Evolutionary conservation across 306 rosid species (phyloP).

Genomic region (Herpetospermum pedunculosum): DNA sequence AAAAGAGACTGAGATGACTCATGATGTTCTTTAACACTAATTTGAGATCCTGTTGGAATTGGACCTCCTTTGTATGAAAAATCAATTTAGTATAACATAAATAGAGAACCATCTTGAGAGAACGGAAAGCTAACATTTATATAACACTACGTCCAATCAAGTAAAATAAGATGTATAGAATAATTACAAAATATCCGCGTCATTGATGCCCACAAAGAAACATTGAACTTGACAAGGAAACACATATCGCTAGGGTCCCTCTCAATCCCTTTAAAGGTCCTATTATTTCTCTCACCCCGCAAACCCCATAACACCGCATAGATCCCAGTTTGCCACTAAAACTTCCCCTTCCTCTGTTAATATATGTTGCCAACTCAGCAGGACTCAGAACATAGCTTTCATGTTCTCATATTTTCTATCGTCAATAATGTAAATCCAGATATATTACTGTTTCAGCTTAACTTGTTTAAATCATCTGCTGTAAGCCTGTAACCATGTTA

Average conservation of each 20-base stretch:
- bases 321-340: too few relatives aligned
- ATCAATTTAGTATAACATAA: background rate
- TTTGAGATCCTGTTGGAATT: background rate
- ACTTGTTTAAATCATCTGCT: background rate
- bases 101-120: background rate
- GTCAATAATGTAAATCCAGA: background rate
- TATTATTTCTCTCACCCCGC: too few relatives aligned
- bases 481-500: too few relatives aligned
- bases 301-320: too few relatives aligned
- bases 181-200: too few relatives aligned
- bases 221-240: too few relatives aligned
- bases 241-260: too few relatives aligned
- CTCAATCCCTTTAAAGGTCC: too few relatives aligned
- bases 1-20: background rate
- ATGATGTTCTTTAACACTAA: background rate
- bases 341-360: too few relatives aligned
- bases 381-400: background rate
- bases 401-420: background rate
- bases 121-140: background rate
- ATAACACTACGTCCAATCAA: too few relatives aligned
- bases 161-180: too few relatives aligned
- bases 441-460: background rate
- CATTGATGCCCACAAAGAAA: too few relatives aligned
- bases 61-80: background rate
- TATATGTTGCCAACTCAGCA: background rate